Percentiles rank a stretch among this genome's conserved stretches.
phyloP scores from a whole-genome alignment of 2,329 filamentous ascomycete genomes.

The Metarhizium rileyi region DNA sequence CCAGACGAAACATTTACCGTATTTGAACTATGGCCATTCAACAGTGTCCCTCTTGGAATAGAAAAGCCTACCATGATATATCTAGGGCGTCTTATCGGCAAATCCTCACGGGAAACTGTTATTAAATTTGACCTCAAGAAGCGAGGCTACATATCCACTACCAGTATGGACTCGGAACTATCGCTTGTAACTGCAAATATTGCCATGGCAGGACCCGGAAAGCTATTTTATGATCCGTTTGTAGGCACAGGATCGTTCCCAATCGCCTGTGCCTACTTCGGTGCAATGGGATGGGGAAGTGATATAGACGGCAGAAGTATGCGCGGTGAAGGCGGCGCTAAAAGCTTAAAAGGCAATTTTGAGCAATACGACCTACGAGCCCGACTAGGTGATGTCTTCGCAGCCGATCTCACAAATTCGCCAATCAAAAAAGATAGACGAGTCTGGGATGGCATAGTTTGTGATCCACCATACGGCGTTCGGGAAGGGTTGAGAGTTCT shows the following conservation, averaged over 20 bases:
- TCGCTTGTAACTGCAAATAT: constrained; percentile 89
- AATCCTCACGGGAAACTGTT: constrained; percentile 57
- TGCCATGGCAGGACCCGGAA: constrained; percentile 70
- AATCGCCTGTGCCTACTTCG: constrained; percentile 82
- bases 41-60: constrained; percentile 36
- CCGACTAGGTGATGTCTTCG: constrained; percentile 67
- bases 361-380: constrained; percentile 64
- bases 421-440: constrained; percentile 52
- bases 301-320: constrained; percentile 92
- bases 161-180: constrained; percentile 93
- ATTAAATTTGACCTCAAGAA: constrained; percentile 85
- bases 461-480: constrained; percentile 93
- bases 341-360: constrained; percentile 60
- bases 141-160: constrained; percentile 85
- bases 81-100: constrained; percentile 62
- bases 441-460: constrained; percentile 82
- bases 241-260: constrained; percentile 92
- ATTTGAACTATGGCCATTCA: constrained; percentile 68
- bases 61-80: constrained; percentile 51
- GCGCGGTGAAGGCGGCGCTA: constrained; percentile 53
- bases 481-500: constrained; percentile 85
- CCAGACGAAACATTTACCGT: constrained; percentile 69
- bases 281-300: constrained; percentile 71
- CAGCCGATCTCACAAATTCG: constrained; percentile 79
- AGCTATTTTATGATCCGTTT: constrained; percentile 89